Conservation (phyloP, 768 basidiomycete genomes). For the Cystofilobasidium capitatum region DNA sequence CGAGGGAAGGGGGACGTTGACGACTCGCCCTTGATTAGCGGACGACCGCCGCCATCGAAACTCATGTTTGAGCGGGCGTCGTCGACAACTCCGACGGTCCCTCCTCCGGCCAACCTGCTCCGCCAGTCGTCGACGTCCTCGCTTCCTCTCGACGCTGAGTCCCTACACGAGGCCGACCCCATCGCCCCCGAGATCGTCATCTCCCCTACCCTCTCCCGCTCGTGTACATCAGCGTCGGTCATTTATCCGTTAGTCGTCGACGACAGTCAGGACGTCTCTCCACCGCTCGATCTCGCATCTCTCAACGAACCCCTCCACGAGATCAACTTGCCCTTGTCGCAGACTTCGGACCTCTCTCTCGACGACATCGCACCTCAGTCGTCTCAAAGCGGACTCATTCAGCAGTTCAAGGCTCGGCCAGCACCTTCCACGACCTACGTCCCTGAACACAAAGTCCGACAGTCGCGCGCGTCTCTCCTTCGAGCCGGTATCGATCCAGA, state of each 20-base stretch:
- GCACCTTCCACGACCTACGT: not conserved
- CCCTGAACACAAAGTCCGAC: not conserved
- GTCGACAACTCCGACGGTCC: not conserved
- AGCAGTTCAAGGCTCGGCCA: not conserved
- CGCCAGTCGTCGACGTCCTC: too few relatives aligned
- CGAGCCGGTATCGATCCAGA: slow-evolving; percentile 1
- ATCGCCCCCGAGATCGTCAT: too few relatives aligned
- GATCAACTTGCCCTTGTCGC: too few relatives aligned
- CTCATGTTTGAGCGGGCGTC: not conserved
- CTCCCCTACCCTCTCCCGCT: too few relatives aligned
- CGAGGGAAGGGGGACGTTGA: not conserved
- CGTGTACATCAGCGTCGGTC: too few relatives aligned
- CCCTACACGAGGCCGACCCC: too few relatives aligned
- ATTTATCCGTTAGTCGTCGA: too few relatives aligned
- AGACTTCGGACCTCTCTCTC: too few relatives aligned
- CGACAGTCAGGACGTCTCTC: too few relatives aligned
- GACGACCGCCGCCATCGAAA: not conserved
- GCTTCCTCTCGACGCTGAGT: too few relatives aligned
- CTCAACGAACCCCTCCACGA: too few relatives aligned
- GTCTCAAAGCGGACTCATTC: not conserved
- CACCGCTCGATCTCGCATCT: too few relatives aligned
- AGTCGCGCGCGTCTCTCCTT: slow-evolving; percentile 5
- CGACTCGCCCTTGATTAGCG: not conserved
- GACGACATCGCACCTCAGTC: not conserved
- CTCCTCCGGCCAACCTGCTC: not conserved